Percentiles rank a stretch among this genome's conserved stretches.
Conservation (phyloP, 345 rosid genomes). For the Mallotus nudiflorus region DNA sequence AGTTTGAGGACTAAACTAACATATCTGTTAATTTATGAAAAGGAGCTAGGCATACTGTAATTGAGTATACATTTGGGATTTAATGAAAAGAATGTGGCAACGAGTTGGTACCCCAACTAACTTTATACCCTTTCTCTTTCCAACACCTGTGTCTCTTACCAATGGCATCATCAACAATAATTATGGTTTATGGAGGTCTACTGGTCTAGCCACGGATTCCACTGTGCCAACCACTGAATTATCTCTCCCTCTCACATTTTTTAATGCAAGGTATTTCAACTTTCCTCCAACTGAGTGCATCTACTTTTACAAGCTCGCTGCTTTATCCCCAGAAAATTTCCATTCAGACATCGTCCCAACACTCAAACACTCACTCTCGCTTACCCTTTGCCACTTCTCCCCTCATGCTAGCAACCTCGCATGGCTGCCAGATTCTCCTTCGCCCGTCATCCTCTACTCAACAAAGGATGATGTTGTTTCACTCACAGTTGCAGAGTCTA, state of each 20-base stretch:
- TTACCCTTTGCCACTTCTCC: constrained; percentile 4
- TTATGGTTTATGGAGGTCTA: no score
- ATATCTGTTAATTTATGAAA: no score
- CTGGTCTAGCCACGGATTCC: no score
- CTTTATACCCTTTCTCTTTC: no score
- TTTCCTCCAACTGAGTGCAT: constrained; percentile 10
- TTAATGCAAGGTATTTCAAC: constrained; percentile 4
- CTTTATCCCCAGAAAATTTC: not conserved
- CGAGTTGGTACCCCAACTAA: no score
- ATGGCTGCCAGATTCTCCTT: not conserved
- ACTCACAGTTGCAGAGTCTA: not conserved
- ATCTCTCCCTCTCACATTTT: constrained; percentile 6
- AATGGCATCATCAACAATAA: no score
- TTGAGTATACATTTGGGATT: no score
- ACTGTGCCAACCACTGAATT: no score
- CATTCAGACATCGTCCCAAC: constrained; percentile 7
- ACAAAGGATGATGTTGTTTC: not conserved
- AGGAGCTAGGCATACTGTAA: no score
- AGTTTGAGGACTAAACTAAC: no score
- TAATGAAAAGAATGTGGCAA: no score
- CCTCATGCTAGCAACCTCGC: constrained; percentile 16
- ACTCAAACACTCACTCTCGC: constrained; percentile 9
- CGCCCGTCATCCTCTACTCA: not conserved
- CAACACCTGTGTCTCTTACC: no score
- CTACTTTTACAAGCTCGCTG: constrained; percentile 8